phyloP scores from a whole-genome alignment of 2,329 filamentous ascomycete species.

The Rasamsonia emersonii region DNA sequence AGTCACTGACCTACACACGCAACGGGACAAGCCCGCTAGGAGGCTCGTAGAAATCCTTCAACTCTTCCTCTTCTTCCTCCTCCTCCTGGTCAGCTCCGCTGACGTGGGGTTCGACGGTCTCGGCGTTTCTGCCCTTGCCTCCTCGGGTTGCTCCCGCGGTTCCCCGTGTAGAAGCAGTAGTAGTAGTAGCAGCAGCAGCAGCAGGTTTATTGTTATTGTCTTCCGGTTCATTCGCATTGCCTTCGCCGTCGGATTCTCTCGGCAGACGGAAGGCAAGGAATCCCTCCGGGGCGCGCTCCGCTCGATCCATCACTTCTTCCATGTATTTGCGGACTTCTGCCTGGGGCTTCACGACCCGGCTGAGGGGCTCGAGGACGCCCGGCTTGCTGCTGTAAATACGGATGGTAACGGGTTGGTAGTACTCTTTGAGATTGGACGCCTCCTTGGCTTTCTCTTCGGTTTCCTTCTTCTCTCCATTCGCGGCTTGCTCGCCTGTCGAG shows the following conservation, averaged over 20 bases:
- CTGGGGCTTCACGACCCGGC: conserved; percentile 46
- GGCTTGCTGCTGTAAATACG: conserved; percentile 46
- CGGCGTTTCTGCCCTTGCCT: conserved; percentile 5
- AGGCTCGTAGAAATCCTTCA: conserved; percentile 33
- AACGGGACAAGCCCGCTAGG: conserved; percentile 28
- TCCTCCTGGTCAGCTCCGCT: conserved; percentile 21
- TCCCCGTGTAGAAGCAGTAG: conserved; percentile 1
- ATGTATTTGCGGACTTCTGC: conserved; percentile 47
- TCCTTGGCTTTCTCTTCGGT: conserved; percentile 11
- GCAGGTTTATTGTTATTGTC: too few species aligned
- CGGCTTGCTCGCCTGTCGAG: conserved; percentile 5
- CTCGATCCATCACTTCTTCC: conserved; percentile 49
- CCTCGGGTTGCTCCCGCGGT: too few species aligned
- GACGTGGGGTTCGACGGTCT: conserved; percentile 12
- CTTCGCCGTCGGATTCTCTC: conserved; percentile 21
- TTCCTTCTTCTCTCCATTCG: conserved; percentile 6
- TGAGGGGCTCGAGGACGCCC: conserved; percentile 46
- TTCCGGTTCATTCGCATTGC: conserved; percentile 21
- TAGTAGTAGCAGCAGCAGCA: conserved; percentile 7
- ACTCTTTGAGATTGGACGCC: conserved; percentile 29
- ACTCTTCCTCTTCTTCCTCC: conserved; percentile 23
- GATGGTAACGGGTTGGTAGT: conserved; percentile 48
- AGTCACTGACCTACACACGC: too few species aligned
- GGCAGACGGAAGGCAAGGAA: conserved; percentile 49
- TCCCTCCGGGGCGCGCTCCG: conserved; percentile 46